Percentiles rank a stretch among this genome's conserved stretches.
These are phyloP conservation scores for Pochonia chlamydosporia DNA, from an alignment of 2,329 filamentous ascomycete genomes.

Conservation along the genomic window DNA sequence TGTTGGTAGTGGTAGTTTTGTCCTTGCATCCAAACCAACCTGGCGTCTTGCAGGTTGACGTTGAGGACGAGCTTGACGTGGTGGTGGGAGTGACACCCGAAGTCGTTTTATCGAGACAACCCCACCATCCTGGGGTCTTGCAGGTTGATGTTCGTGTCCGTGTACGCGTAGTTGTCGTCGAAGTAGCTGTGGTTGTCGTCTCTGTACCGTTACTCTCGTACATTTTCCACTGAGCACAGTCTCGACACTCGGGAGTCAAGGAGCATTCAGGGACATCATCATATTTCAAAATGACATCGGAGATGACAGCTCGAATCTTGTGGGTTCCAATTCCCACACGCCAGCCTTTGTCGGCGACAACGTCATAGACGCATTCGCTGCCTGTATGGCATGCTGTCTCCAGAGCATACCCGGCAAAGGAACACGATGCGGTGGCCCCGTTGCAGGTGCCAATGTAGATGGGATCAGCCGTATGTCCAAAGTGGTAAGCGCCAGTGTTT, in stretches of 20 bases:
- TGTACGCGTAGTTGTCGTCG: constrained; percentile 52
- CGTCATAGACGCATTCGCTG: constrained; percentile 83
- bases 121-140: constrained; percentile 91
- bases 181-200: constrained; percentile 56
- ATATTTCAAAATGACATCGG: constrained; percentile 80
- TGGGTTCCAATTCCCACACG: constrained; percentile 87
- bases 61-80: constrained; percentile 33
- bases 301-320: constrained; percentile 82
- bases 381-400: constrained; percentile 91
- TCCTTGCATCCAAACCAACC: constrained; percentile 65
- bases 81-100: constrained; percentile 29
- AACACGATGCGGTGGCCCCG: constrained; percentile 80
- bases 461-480: constrained; percentile 93
- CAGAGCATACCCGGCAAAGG: constrained; percentile 87
- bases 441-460: constrained; percentile 94
- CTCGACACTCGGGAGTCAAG: constrained; percentile 72
- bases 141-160: constrained; percentile 82
- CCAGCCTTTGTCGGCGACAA: constrained; percentile 87
- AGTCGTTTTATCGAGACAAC: constrained; percentile 64
- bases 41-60: constrained; percentile 54
- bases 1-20: constrained; percentile 29
- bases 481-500: constrained; percentile 78
- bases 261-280: constrained; percentile 73
- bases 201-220: constrained; percentile 88
- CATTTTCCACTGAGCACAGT: constrained; percentile 92